Base-by-base conservation (phyloP, 2,329 filamentous ascomycete species). In the Diaporthe australafricana region DNA sequence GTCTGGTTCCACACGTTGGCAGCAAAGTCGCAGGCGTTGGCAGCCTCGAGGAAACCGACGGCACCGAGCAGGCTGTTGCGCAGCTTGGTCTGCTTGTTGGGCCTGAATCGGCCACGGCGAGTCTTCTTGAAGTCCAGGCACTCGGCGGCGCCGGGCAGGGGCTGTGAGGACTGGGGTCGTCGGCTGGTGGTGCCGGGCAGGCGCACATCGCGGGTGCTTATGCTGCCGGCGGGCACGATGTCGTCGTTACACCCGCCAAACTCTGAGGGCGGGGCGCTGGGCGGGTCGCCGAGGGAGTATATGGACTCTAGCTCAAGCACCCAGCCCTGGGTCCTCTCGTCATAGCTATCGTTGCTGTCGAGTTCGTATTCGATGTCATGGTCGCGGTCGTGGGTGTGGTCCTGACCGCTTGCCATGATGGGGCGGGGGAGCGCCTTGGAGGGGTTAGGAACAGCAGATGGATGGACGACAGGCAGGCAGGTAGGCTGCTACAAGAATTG, bases 1-100 rank as follows among this genome's bases (percentile, higher is more conserved):
- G 83, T 79, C 1, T 84, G 74, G 74, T 90, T 89, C 86, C 86
- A 90, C 1, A 89, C 83, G 69, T 90, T 89, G 70, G 88, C 88
- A 0, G 87, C 86, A 69, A 89, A 89, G 74, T 90, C 88, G 2
- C 84, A 83, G 0, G 87, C 86, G 75, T 90, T 90, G 68, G 85
- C 86, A 2, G 89, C 80, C 72, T 90, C 88, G 22, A 90, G 83
- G 60, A 86, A 86, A 0, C 87, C 88, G 1, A 88, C 81, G 16
- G 73, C 70, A 42, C 62, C 68, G 9, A 77, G 63, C 27, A 76
- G 66, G 69, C 73, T 77, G 73, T 76, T 76, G 14, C 72, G 72
- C 9, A 75, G 69, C 40, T 74, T 75, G 50, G 69, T 71, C 69
- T 73, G 68, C 32, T 47, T 53, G 32, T 57, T 32, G 14, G 72